Conservation (phyloP, 2,329 filamentous ascomycete genomes). For the Sporothrix humicola region DNA sequence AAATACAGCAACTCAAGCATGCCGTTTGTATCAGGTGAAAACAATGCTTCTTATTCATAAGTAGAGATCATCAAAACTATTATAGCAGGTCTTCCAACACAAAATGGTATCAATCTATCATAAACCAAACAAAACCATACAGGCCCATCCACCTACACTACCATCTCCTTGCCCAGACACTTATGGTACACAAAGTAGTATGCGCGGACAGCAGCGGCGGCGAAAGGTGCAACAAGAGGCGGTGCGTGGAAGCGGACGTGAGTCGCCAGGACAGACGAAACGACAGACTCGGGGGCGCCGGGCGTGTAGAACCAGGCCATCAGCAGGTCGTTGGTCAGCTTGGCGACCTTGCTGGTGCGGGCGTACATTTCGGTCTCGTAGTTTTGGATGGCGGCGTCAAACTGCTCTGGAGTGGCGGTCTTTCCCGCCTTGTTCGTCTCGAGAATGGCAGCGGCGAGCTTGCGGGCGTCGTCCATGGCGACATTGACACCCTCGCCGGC, state of each 20-base stretch:
- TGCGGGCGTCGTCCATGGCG: conserved; percentile 60
- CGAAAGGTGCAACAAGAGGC: conserved; percentile 21
- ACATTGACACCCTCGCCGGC: conserved; percentile 66
- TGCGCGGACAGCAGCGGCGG: conserved; percentile 18
- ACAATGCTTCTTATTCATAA: conserved; percentile 1
- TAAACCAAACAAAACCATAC: background rate
- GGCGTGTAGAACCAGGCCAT: conserved; percentile 55
- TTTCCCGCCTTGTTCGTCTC: background rate
- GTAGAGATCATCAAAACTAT: background rate
- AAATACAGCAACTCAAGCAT: no score
- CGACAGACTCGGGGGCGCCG: conserved; percentile 51
- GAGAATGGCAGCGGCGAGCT: conserved; percentile 54
- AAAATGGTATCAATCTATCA: conserved; percentile 6
- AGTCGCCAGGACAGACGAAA: conserved; percentile 47
- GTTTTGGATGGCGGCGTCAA: conserved; percentile 44
- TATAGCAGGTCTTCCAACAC: background rate
- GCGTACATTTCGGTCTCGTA: conserved; percentile 51
- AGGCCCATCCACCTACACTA: background rate
- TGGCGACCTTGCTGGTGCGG: conserved; percentile 44
- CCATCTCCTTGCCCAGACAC: conserved; percentile 23
- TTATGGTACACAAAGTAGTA: conserved; percentile 32
- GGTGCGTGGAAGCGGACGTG: conserved; percentile 39
- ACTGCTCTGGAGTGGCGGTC: background rate
- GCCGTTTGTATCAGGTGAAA: background rate
- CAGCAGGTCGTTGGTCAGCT: conserved; percentile 45